A percentile compares a stretch with the other conserved stretches of the same genome.
These are phyloP conservation scores for Apiospora sp. DNA, from an alignment of 2,329 filamentous ascomycete genomes.

Conservation along the genomic window DNA sequence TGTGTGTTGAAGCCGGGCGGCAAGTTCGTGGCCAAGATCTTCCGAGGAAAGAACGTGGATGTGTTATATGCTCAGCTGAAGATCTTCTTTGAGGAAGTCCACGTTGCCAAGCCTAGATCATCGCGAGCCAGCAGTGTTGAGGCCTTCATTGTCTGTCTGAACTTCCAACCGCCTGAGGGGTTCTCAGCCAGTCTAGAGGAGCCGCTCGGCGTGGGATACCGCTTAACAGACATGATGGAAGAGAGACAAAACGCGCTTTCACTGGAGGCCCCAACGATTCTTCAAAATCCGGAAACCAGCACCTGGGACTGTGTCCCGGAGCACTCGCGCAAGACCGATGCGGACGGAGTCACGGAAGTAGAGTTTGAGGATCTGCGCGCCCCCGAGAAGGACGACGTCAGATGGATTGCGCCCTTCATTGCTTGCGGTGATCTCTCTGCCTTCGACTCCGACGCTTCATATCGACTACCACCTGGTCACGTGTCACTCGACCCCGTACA, in stretches of 20 bases:
- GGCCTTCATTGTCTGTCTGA: constrained; percentile 94
- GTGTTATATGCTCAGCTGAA: constrained; percentile 93
- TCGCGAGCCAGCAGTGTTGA: constrained; percentile 97
- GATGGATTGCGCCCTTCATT: constrained; percentile 95
- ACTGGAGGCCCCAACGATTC: constrained; percentile 48
- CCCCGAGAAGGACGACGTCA: constrained; percentile 51
- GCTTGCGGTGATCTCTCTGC: constrained; percentile 96
- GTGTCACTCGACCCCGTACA: constrained; percentile 91
- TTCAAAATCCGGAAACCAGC: constrained; percentile 55
- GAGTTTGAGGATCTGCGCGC: constrained; percentile 56
- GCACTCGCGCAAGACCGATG: constrained; percentile 31
- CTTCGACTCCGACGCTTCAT: constrained; percentile 96
- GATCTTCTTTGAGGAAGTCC: constrained; percentile 85
- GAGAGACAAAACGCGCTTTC: constrained; percentile 51
- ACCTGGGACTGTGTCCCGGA: constrained; percentile 50
- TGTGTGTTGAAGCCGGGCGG: constrained; percentile 92
- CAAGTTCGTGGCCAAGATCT: constrained; percentile 98
- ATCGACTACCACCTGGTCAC: constrained; percentile 85
- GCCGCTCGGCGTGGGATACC: constrained; percentile 72
- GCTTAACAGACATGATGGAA: constrained; percentile 58
- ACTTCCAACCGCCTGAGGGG: constrained; percentile 81
- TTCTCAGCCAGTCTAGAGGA: constrained; percentile 80
- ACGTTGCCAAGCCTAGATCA: constrained; percentile 91
- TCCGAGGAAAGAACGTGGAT: constrained; percentile 93
- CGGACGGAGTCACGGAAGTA: constrained; percentile 54